These are phyloP conservation scores for Pascua sp. DNA, from an alignment of 1,284 basidiomycete species.

Conservation along the genomic window DNA sequence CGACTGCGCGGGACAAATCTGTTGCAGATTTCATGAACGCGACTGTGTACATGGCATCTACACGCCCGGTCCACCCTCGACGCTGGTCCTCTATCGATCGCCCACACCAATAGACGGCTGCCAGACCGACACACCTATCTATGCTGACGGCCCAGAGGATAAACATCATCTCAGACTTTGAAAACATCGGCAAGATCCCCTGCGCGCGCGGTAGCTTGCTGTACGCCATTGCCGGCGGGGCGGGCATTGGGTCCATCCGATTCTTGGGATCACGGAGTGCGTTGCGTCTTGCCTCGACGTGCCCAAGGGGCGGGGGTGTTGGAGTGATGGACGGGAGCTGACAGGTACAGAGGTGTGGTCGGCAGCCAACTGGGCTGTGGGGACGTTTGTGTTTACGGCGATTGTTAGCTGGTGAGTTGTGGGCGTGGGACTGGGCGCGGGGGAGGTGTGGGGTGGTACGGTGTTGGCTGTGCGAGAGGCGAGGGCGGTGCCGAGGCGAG, in stretches of 20 bases:
- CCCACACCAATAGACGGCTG: too few species aligned
- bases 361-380: constrained; percentile 44
- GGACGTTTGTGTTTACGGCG: constrained; percentile 37
- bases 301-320: too few species aligned
- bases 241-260: constrained; percentile 40
- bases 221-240: constrained; percentile 45
- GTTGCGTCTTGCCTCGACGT: constrained; percentile 16
- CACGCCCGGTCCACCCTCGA: too few species aligned
- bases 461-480: too few species aligned
- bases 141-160: constrained; percentile 8
- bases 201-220: constrained; percentile 45
- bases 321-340: background rate
- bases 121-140: background rate
- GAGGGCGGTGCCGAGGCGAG: too few species aligned
- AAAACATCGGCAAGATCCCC: constrained; percentile 38
- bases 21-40: too few species aligned
- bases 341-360: constrained; percentile 1
- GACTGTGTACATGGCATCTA: too few species aligned
- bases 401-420: constrained; percentile 35
- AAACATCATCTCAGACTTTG: constrained; percentile 19
- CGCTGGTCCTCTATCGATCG: too few species aligned
- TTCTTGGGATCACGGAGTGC: constrained; percentile 41
- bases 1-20: too few species aligned
- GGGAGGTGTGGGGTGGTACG: too few species aligned
- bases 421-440: too few species aligned